phyloP scores from a whole-genome alignment of 2,329 filamentous ascomycete species.

The Coniochaeta sp. region DNA sequence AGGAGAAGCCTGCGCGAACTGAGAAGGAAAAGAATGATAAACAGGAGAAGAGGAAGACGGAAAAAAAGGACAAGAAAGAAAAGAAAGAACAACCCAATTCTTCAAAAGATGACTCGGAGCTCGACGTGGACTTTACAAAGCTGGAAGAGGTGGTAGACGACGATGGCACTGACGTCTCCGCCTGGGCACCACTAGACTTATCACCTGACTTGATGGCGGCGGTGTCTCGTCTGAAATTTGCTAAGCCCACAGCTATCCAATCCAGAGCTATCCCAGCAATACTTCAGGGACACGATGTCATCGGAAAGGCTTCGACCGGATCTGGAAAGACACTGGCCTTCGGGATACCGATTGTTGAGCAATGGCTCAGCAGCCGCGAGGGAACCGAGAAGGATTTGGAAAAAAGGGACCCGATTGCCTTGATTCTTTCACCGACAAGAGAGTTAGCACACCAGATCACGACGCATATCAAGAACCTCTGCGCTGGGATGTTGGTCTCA shows the following conservation, averaged over 20 bases:
- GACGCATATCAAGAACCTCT: slow-evolving; percentile 72
- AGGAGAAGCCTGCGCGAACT: slow-evolving; percentile 16
- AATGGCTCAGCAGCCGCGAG: slow-evolving; percentile 50
- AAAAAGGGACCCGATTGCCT: slow-evolving; percentile 52
- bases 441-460: slow-evolving; percentile 90
- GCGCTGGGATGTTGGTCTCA: slow-evolving; percentile 48
- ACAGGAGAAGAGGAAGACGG: slow-evolving; percentile 21
- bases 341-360: slow-evolving; percentile 85
- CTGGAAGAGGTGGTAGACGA: slow-evolving; percentile 45
- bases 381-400: slow-evolving; percentile 21
- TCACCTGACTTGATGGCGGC: slow-evolving; percentile 65
- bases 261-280: slow-evolving; percentile 72
- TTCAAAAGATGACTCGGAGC: slow-evolving; percentile 27
- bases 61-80: slow-evolving; percentile 21
- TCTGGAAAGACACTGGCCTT: slow-evolving; percentile 96
- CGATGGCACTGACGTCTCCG: slow-evolving; percentile 59
- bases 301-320: slow-evolving; percentile 93
- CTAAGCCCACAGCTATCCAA: slow-evolving; percentile 78
- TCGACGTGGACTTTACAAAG: slow-evolving; percentile 45
- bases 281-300: slow-evolving; percentile 75
- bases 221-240: slow-evolving; percentile 72
- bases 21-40: slow-evolving; percentile 18
- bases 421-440: slow-evolving; percentile 85
- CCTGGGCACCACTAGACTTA: slow-evolving; percentile 69
- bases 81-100: slow-evolving; percentile 19